phyloP scores from a whole-genome alignment of 1,139 yeast species.

The Taiozyma sp. region DNA sequence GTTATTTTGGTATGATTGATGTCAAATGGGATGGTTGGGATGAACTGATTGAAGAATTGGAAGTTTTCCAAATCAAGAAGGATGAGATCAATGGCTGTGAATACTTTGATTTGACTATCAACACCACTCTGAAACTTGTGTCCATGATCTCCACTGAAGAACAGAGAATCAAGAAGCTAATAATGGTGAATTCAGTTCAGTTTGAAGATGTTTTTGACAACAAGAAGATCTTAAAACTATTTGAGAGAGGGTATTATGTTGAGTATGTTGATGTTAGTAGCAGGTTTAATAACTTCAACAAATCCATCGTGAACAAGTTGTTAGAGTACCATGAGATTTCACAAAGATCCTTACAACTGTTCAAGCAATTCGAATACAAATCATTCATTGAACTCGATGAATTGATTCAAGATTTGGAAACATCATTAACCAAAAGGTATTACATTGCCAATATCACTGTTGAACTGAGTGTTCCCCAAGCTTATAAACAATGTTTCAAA shows the following conservation, averaged over 20 bases:
- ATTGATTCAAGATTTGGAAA: background rate
- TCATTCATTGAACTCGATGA: background rate
- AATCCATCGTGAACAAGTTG: background rate
- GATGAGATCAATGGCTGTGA: constrained; percentile 4
- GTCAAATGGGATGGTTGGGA: constrained; percentile 59
- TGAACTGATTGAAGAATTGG: constrained; percentile 38
- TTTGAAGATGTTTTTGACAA: constrained; percentile 7
- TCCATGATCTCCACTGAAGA: constrained; percentile 9
- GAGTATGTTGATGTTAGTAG: background rate
- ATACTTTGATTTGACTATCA: constrained; percentile 2
- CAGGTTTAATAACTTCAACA: background rate
- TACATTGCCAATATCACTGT: background rate
- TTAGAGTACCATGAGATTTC: background rate
- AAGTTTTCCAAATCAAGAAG: constrained; percentile 24
- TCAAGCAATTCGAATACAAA: background rate
- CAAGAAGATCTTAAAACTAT: background rate
- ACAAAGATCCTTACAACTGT: background rate
- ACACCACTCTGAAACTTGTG: constrained; percentile 7
- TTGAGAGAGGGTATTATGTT: constrained; percentile 5
- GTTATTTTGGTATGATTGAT: constrained; percentile 50
- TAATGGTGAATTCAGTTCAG: constrained; percentile 14
- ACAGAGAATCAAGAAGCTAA: constrained; percentile 11
- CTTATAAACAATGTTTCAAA: background rate
- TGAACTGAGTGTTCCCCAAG: constrained; percentile 1
- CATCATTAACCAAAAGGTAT: background rate